Conservation (phyloP, 1,139 yeast genomes). For the Williopsis jadinii region DNA sequence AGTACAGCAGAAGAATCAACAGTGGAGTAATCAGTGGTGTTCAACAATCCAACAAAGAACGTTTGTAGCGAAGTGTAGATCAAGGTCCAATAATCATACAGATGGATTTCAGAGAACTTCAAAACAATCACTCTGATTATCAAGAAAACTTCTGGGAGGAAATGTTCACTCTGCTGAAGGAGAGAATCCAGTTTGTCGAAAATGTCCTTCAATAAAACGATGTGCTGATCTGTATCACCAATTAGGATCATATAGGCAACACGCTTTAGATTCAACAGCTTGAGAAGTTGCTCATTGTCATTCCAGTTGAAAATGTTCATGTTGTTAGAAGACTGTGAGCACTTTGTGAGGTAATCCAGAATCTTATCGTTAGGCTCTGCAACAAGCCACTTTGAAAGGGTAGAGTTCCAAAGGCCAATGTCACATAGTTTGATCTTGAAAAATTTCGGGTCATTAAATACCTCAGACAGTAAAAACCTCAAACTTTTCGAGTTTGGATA, state of each 20-base stretch:
- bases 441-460: conserved; percentile 39
- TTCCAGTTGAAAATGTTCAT: conserved; percentile 59
- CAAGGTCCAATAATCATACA: conserved; percentile 65
- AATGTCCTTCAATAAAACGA: conserved; percentile 36
- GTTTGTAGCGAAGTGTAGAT: conserved; percentile 54
- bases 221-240: conserved; percentile 38
- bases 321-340: conserved; percentile 40
- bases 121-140: conserved; percentile 59
- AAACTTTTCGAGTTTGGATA: conserved; percentile 38
- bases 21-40: conserved; percentile 28
- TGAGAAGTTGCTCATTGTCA: conserved; percentile 53
- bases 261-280: conserved; percentile 45
- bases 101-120: conserved; percentile 55
- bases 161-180: conserved; percentile 20
- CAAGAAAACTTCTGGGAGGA: conserved; percentile 43
- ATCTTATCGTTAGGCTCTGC: conserved; percentile 50
- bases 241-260: conserved; percentile 56
- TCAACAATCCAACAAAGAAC: conserved; percentile 40
- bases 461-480: conserved; percentile 45
- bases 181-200: conserved; percentile 43
- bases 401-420: conserved; percentile 39
- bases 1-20: conserved; percentile 40
- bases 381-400: conserved; percentile 49
- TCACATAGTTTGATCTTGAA: conserved; percentile 32
- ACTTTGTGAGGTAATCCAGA: conserved; percentile 44